Base-by-base conservation (phyloP, 2,329 filamentous ascomycete genomes). In the Periglandula ipomoeae region DNA sequence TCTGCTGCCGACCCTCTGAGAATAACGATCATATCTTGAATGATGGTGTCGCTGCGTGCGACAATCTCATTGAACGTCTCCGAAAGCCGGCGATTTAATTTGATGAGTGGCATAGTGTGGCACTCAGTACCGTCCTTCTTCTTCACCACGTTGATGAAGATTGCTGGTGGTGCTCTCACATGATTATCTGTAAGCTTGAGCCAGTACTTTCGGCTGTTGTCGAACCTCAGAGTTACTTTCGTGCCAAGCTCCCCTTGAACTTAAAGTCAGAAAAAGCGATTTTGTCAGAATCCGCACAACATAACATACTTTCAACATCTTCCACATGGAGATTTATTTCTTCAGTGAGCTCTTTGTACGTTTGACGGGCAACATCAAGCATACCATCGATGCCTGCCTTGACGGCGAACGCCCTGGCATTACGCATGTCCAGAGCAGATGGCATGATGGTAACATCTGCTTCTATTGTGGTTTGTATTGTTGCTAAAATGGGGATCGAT, bases 391-490 rank as follows among this genome's bases (percentile, higher is more conserved):
- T 81, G 0, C 88, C 87, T 41, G 88, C 81, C 69, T 85, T 93
- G 27, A 97, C 84, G 20, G 91, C 91, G 68, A 94, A 96, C 1
- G 85, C 87, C 53, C 91, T 76, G 61, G 97, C 91, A 52, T 96
- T 95, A 13, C 90, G 79, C 49, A 95, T 72, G 53, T 96, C 91
- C 4, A 97, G 73, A 0, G 93, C 85, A 20, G 84, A 81, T 42
- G 77, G 87, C 50, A 87, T 85, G 56, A 86, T 94, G 0, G 75
- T 78, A 0, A 89, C 87, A 61, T 95, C 87, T 8, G 86, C 78
- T 54, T 97, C 93, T 56, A 98, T 83, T 0, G 79, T 79, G 13
- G 73, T 68, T 40, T 78, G 69, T 46, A 98, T 89, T 2, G 85
- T 66, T 2, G 75, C 68, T 40, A 83, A 70, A 3, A 91, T 75